Conservation (phyloP, 495 filamentous ascomycete genomes). For the Bryoglossum gracile region DNA sequence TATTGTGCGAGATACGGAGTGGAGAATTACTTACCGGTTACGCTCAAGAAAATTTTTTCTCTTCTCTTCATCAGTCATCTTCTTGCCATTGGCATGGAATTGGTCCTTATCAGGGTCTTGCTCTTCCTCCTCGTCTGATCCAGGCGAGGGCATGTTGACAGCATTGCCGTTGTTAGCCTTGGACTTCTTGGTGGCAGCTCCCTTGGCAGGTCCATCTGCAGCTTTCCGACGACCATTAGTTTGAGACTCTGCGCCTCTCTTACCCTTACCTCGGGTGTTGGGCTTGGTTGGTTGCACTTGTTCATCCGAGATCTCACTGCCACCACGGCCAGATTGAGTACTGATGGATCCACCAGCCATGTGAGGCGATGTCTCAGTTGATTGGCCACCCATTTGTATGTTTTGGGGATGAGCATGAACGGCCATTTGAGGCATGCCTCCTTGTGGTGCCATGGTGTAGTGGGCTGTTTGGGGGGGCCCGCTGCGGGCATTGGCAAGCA, state of each 20-base stretch:
- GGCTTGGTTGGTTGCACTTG: slow-evolving; percentile 58
- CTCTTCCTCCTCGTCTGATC: slow-evolving; percentile 47
- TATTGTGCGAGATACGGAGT: slow-evolving; percentile 4
- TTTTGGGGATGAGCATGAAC: slow-evolving; percentile 11
- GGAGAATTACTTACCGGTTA: slow-evolving; percentile 65
- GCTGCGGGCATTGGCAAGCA: slow-evolving; percentile 60
- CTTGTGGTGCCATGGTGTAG: slow-evolving; percentile 30
- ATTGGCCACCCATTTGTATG: slow-evolving; percentile 18
- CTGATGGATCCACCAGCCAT: slow-evolving; percentile 41
- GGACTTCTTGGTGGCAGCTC: slow-evolving; percentile 58
- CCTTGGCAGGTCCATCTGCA: slow-evolving; percentile 63
- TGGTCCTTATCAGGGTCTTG: slow-evolving; percentile 48
- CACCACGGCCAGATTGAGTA: slow-evolving; percentile 42
- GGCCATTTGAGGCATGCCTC: slow-evolving; percentile 23
- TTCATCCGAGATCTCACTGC: slow-evolving; percentile 72
- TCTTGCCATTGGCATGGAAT: slow-evolving; percentile 56
- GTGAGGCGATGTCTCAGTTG: slow-evolving; percentile 36
- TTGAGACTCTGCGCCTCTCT: slow-evolving; percentile 42
- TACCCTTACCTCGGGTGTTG: slow-evolving; percentile 58
- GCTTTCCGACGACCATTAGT: slow-evolving; percentile 62
- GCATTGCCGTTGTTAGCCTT: slow-evolving; percentile 51
- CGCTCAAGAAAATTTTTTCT: slow-evolving; percentile 94
- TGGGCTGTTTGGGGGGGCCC: slow-evolving; percentile 32
- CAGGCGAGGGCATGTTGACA: slow-evolving; percentile 44
- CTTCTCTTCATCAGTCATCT: slow-evolving; percentile 99